phyloP scores from a whole-genome alignment of 768 basidiomycete genomes.

The Mycena alexandri region DNA sequence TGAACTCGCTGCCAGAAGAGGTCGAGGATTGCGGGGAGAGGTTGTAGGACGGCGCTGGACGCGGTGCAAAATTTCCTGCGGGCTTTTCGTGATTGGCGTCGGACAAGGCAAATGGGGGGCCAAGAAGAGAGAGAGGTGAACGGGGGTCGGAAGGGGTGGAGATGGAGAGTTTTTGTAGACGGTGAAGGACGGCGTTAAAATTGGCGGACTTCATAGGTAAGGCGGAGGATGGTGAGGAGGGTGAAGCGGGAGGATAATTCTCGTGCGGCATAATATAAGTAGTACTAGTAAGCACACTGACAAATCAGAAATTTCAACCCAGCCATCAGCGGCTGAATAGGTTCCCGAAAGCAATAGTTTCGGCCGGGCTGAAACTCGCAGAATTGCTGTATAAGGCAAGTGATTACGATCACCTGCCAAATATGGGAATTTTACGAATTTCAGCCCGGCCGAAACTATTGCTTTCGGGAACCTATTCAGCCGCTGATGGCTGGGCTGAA shows the following conservation, averaged over 20 bases:
- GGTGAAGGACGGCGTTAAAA: slow-evolving; percentile 22
- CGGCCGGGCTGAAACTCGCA: too few relatives aligned
- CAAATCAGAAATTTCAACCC: too few relatives aligned
- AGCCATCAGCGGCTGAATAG: too few relatives aligned
- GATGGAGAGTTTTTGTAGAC: slow-evolving; percentile 28
- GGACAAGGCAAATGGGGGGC: slow-evolving; percentile 25
- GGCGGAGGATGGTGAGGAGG: not conserved
- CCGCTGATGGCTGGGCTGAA: too few relatives aligned
- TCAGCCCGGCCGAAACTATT: too few relatives aligned
- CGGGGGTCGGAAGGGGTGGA: slow-evolving; percentile 20
- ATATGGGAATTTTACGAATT: too few relatives aligned
- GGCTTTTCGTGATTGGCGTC: slow-evolving; percentile 8
- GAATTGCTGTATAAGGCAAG: too few relatives aligned
- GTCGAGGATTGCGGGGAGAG: slow-evolving; percentile 34
- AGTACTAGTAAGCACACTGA: too few relatives aligned
- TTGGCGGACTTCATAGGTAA: slow-evolving; percentile 6
- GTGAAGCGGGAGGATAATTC: not conserved
- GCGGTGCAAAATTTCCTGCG: slow-evolving; percentile 18
- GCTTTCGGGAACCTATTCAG: too few relatives aligned
- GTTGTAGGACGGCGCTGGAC: slow-evolving; percentile 17
- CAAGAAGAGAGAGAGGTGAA: slow-evolving; percentile 26
- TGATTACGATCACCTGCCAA: too few relatives aligned
- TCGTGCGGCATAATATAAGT: too few relatives aligned
- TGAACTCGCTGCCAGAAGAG: slow-evolving; percentile 34
- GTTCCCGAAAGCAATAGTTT: too few relatives aligned